These are phyloP conservation scores for Ramichloridium luteum DNA, from an alignment of 2,329 filamentous ascomycete species.

Conservation along the genomic window DNA sequence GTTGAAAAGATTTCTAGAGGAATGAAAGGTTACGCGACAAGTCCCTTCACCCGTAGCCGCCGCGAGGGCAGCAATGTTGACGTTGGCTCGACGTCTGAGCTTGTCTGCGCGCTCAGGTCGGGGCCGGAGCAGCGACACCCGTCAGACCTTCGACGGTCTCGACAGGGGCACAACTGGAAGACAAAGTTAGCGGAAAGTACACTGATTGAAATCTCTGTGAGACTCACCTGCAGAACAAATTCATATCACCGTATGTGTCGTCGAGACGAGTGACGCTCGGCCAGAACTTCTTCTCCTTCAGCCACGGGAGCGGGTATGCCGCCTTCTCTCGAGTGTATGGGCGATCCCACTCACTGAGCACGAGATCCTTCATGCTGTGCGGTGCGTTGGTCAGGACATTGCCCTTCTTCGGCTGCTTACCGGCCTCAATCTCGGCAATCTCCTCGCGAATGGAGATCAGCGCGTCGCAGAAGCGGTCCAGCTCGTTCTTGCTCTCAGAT, in stretches of 20 bases:
- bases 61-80: background rate
- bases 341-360: constrained; percentile 68
- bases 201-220: too few species aligned
- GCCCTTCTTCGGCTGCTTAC: constrained; percentile 56
- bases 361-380: constrained; percentile 70
- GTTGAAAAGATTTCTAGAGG: constrained; percentile 4
- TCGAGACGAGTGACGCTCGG: constrained; percentile 75
- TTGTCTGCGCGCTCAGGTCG: constrained; percentile 12
- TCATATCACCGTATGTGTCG: constrained; percentile 80
- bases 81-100: background rate
- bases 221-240: constrained; percentile 71
- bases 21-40: background rate
- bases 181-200: background rate
- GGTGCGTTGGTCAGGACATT: constrained; percentile 87
- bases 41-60: background rate
- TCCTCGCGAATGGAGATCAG: constrained; percentile 76
- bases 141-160: constrained; percentile 38
- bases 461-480: constrained; percentile 86
- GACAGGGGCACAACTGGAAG: constrained; percentile 57
- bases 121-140: constrained; percentile 21
- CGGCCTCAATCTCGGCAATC: constrained; percentile 72
- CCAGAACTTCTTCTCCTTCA: constrained; percentile 98
- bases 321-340: constrained; percentile 70
- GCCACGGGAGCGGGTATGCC: constrained; percentile 70
- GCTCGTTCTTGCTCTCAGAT: constrained; percentile 80